Evolutionary conservation across 78 protist species (phyloP).

Genomic region (Ministeria vibrans): DNA sequence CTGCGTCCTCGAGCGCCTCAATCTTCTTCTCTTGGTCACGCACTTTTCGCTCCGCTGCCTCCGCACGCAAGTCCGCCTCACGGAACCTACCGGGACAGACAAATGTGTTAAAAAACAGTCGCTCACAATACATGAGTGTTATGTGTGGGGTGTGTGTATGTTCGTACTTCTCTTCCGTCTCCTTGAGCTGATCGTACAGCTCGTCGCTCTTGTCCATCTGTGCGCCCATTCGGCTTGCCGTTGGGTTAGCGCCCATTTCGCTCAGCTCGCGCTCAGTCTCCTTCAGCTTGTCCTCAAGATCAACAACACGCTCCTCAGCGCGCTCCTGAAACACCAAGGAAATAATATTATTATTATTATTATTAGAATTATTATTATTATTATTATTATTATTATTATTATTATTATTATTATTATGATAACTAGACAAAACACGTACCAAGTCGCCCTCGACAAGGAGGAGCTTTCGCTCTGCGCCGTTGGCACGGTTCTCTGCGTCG

Average conservation of each 20-base stretch:
- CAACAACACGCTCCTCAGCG: background rate
- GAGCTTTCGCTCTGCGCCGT: background rate
- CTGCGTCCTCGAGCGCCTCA: slow-evolving; percentile 1
- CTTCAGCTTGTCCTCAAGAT: background rate
- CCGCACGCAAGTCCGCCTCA: background rate
- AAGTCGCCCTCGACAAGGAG: slow-evolving; percentile 2
- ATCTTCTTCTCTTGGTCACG: slow-evolving; percentile 1
- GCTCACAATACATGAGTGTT: background rate
- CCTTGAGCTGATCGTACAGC: background rate
- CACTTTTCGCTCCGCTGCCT: background rate
- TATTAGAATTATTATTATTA: no score
- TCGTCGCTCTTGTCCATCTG: background rate
- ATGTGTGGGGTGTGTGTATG: background rate
- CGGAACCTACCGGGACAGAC: background rate
- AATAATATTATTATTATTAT: no score
- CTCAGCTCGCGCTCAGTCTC: background rate
- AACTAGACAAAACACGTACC: no score
- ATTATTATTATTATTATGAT: no score
- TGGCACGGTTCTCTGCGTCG: background rate
- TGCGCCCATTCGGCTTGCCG: background rate
- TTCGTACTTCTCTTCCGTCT: slow-evolving; percentile 1
- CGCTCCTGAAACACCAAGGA: no score
- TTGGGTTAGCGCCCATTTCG: background rate
- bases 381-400: no score
- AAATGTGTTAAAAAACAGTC: background rate